Evolutionary conservation across 2,329 filamentous ascomycete species (phyloP), one percentile per base, ranked within the genome.

Genomic region (Pestalotiopsis sp.): DNA sequence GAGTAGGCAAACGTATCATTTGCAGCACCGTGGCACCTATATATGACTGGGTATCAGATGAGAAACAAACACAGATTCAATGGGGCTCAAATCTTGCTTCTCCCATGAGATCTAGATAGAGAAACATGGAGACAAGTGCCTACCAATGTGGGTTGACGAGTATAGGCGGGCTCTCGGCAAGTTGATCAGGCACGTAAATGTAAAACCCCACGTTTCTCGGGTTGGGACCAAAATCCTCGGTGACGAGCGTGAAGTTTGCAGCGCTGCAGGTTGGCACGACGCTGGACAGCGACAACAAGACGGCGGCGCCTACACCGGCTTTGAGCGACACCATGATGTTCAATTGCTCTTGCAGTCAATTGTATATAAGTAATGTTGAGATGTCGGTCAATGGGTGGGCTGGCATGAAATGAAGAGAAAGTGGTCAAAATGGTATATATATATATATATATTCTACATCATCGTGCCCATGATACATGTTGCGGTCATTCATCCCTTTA

Each of bases 141-240:
- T 49, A 90, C 82, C 85, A 89, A 79, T 89, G 85, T 45, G 85
- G 83, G 69, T 85, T 87, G 41, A 89, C 85, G 13, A 89, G 79
- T 63, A 90, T 80, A 2, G 84, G 83, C 0, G 87, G 86, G 5
- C 76, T 82, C 1, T 80, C 65, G 2, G 81, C 79, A 1, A 84
- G 75, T 17, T 72, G 70, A 72, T 83, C 81, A 1, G 84, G 83
- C 4, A 85, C 81, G 74, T 84, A 84, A 68, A 89, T 85, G 79
- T 84, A 87, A 77, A 89, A 87, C 17, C 78, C 78, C 4, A 84
- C 84, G 38, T 84, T 83, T 20, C 81, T 83, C 0, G 87, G 86
- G 67, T 87, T 87, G 31, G 85, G 80, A 14, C 79, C 79, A 71
- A 84, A 78, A 74, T 76, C 67, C 63, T 71, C 68, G 39, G 75